These are phyloP conservation scores for Komagataella mondaviorum DNA, from an alignment of 805 yeast genomes.

Conservation along the genomic window DNA sequence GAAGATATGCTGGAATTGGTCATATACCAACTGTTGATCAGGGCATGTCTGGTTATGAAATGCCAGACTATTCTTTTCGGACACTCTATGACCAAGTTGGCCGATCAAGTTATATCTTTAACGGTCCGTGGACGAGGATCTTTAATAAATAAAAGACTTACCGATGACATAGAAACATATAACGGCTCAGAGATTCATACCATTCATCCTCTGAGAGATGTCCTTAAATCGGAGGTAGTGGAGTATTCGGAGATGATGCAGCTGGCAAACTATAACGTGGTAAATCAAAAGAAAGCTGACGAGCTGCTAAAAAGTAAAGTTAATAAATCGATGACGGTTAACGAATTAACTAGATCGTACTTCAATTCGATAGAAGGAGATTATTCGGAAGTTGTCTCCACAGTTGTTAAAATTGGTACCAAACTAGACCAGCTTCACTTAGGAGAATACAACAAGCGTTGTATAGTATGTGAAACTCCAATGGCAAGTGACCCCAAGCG, in stretches of 20 bases:
- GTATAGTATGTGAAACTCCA: slow-evolving; percentile 43
- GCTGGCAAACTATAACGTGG: slow-evolving; percentile 12
- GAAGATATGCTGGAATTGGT: slow-evolving; percentile 48
- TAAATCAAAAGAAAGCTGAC: neutral
- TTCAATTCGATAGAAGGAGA: slow-evolving; percentile 59
- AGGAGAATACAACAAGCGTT: slow-evolving; percentile 13
- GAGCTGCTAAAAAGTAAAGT: slow-evolving; percentile 21
- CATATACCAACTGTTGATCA: slow-evolving; percentile 28
- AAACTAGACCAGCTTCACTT: slow-evolving; percentile 43
- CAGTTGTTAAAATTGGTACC: slow-evolving; percentile 82
- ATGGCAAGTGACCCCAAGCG: slow-evolving; percentile 43
- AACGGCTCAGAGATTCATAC: slow-evolving; percentile 24
- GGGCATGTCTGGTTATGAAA: slow-evolving; percentile 27
- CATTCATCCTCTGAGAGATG: slow-evolving; percentile 64
- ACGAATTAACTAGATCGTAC: slow-evolving; percentile 65
- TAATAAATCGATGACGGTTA: slow-evolving; percentile 65
- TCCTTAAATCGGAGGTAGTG: slow-evolving; percentile 52
- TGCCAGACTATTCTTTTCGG: slow-evolving; percentile 58
- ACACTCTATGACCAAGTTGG: slow-evolving; percentile 71
- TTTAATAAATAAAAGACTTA: slow-evolving; percentile 35
- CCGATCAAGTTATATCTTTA: slow-evolving; percentile 65
- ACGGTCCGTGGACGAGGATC: slow-evolving; percentile 84
- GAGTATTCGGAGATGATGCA: slow-evolving; percentile 33
- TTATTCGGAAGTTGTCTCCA: slow-evolving; percentile 82
- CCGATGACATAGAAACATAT: slow-evolving; percentile 25